Conservation (phyloP, 352 stramenopile genomes). For the Halophytophthora polymorphica region DNA sequence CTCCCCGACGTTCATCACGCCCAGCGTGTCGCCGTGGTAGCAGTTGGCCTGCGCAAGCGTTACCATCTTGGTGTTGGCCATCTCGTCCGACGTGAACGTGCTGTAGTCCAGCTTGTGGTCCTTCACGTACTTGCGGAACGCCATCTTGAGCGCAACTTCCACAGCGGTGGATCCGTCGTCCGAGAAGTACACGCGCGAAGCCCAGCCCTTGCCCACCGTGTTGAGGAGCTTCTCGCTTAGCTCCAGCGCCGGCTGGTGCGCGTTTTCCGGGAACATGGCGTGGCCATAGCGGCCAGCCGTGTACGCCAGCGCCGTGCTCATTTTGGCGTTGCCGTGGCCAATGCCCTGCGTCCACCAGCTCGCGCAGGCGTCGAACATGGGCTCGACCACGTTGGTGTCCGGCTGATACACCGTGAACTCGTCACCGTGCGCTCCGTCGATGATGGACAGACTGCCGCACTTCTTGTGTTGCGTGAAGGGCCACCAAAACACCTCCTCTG, state of each 20-base stretch:
- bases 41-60: conserved; percentile 86
- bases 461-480: conserved; percentile 92
- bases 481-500: conserved; percentile 89
- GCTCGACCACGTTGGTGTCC: conserved; percentile 49
- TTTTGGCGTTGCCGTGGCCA: conserved; percentile 87
- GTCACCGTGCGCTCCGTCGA: conserved; percentile 90
- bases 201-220: conserved; percentile 80
- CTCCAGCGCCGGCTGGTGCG: conserved; percentile 82
- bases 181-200: conserved; percentile 88
- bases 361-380: conserved; percentile 87
- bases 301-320: conserved; percentile 86
- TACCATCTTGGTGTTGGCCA: conserved; percentile 52
- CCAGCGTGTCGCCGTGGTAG: conserved; percentile 92
- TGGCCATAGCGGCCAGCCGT: conserved; percentile 89
- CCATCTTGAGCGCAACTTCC: conserved; percentile 92
- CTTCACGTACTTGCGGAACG: conserved; percentile 79
- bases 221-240: conserved; percentile 75
- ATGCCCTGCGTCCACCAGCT: conserved; percentile 93
- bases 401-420: conserved; percentile 67
- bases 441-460: conserved; percentile 71
- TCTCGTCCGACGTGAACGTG: conserved; percentile 26
- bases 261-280: conserved; percentile 91
- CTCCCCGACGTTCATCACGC: conserved; percentile 89
- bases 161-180: conserved; percentile 90
- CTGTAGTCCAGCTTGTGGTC: conserved; percentile 69